phyloP scores from a whole-genome alignment of 805 yeast genomes.

The Candida glaebosa region DNA sequence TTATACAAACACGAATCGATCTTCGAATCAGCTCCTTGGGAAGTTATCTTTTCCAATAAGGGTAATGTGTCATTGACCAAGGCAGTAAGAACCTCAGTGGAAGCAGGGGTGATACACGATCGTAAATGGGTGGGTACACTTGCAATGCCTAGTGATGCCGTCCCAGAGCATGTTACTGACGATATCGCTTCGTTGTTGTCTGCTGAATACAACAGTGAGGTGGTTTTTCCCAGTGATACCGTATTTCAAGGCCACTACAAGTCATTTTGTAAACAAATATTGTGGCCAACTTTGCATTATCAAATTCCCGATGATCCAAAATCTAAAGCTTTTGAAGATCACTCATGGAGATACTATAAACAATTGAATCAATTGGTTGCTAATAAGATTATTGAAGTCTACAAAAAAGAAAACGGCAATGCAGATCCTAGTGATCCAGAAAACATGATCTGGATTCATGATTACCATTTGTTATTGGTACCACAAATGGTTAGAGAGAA shows the following conservation, averaged over 20 bases:
- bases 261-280: conserved; percentile 86
- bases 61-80: conserved; percentile 90
- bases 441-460: conserved; percentile 89
- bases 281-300: conserved; percentile 94
- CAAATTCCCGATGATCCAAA: conserved; percentile 95
- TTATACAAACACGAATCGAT: conserved; percentile 40
- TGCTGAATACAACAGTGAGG: conserved; percentile 52
- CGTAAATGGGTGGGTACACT: conserved; percentile 83
- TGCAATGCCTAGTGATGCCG: conserved; percentile 85
- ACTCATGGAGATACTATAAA: conserved; percentile 86
- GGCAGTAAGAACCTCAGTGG: conserved; percentile 64
- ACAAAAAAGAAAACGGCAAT: conserved; percentile 51
- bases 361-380: conserved; percentile 77
- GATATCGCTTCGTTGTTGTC: conserved; percentile 49
- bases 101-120: conserved; percentile 31
- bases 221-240: conserved; percentile 72
- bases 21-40: conserved; percentile 68
- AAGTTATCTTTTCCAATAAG: conserved; percentile 58
- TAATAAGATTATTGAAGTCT: conserved; percentile 61
- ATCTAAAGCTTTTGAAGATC: conserved; percentile 91
- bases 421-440: conserved; percentile 36
- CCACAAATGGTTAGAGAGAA: conserved; percentile 82
- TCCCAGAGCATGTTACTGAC: conserved; percentile 53
- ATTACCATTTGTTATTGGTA: conserved; percentile 74
- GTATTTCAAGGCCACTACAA: conserved; percentile 88